These are phyloP conservation scores for Xylaria arbuscula DNA, from an alignment of 2,329 filamentous ascomycete genomes.

Conservation along the genomic window DNA sequence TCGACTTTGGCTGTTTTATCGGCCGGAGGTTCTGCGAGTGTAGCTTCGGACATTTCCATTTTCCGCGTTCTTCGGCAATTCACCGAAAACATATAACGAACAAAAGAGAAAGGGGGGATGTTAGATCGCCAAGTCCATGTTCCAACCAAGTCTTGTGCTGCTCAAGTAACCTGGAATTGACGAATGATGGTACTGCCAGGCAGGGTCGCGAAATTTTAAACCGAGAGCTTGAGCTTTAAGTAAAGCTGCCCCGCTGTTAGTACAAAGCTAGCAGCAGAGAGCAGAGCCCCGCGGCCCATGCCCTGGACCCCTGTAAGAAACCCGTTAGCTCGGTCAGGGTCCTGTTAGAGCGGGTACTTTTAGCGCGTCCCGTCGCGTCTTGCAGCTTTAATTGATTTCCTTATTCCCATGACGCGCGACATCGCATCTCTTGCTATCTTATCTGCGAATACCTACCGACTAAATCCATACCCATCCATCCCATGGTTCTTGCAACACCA, in stretches of 20 bases:
- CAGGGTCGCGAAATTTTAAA: constrained; percentile 20
- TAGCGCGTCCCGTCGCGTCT: constrained; percentile 48
- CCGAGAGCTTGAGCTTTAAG: not conserved
- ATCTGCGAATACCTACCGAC: not conserved
- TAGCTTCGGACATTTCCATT: constrained; percentile 28
- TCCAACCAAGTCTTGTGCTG: not conserved
- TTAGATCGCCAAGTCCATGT: not conserved
- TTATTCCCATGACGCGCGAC: constrained; percentile 42
- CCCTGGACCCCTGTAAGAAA: not conserved
- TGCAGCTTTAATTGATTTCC: constrained; percentile 46
- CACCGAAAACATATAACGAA: not conserved
- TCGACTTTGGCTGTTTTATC: constrained; percentile 32
- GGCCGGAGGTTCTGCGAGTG: not conserved
- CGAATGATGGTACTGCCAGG: not conserved
- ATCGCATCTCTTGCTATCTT: constrained; percentile 19
- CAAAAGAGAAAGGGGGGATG: not conserved
- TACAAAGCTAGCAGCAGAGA: not conserved
- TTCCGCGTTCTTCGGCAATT: not conserved
- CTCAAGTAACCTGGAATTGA: constrained; percentile 1
- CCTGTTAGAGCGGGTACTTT: not conserved
- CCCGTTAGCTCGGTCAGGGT: constrained; percentile 3
- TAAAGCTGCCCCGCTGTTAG: constrained; percentile 20
- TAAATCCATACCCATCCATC: too few relatives aligned
- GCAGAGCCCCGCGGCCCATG: not conserved
- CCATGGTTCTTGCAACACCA: too few relatives aligned